These are phyloP conservation scores for Chytriomyces sp. DNA, from an alignment of 192 early-diverging fungal genomes.

Conservation along the genomic window DNA sequence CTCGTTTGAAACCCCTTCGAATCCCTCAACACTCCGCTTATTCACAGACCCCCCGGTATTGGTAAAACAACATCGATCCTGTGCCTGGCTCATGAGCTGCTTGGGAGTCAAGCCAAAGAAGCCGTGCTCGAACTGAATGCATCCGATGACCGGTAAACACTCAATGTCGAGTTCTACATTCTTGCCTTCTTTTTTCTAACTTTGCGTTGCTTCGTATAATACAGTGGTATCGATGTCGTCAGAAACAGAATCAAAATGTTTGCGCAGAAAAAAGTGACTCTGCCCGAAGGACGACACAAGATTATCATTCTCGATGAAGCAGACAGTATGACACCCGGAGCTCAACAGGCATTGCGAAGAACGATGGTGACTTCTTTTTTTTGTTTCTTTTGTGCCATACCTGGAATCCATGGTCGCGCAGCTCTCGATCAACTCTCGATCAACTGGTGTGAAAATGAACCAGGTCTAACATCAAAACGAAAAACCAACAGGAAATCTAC, in stretches of 20 bases:
- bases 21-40: background rate
- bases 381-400: background rate
- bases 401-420: background rate
- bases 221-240: constrained; percentile 93
- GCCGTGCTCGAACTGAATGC: constrained; percentile 97
- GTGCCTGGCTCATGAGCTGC: constrained; percentile 87
- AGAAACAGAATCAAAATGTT: constrained; percentile 97
- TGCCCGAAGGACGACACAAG: constrained; percentile 77
- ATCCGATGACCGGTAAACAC: constrained; percentile 88
- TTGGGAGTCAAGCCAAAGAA: constrained; percentile 85
- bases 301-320: constrained; percentile 95
- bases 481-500: constrained; percentile 75
- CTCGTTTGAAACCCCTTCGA: background rate
- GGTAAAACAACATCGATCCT: constrained; percentile 97
- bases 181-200: background rate
- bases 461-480: no score
- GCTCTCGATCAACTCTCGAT: no score
- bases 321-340: constrained; percentile 96
- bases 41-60: constrained; percentile 85
- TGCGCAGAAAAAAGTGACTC: constrained; percentile 98
- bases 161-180: background rate
- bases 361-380: constrained; percentile 71
- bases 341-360: constrained; percentile 95
- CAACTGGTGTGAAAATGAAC: no score
- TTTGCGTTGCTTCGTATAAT: background rate